phyloP scores from a whole-genome alignment of 148 eudicot species.

The Cornus kousa region DNA sequence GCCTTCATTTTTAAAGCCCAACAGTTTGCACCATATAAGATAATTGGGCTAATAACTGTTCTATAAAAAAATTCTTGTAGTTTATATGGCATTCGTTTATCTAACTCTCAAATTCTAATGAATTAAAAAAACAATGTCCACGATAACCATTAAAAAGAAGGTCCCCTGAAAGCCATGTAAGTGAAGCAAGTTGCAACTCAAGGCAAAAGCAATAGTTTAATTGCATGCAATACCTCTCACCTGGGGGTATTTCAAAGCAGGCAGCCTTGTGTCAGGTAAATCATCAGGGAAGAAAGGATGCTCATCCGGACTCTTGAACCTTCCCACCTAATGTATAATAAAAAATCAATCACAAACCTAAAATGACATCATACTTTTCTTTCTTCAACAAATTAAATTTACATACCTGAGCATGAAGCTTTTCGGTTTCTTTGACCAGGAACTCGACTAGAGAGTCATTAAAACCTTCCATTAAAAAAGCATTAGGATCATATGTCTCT shows the following conservation, averaged over 20 bases:
- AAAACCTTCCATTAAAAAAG: conserved; percentile 67
- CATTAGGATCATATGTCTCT: conserved; percentile 72
- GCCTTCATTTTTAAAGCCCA: too few species aligned
- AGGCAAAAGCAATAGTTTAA: background rate
- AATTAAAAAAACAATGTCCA: background rate
- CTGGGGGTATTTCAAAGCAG: conserved; percentile 79
- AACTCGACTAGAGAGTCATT: conserved; percentile 71
- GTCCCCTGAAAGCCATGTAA: background rate
- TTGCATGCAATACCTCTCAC: conserved; percentile 28
- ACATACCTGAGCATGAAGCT: conserved; percentile 79
- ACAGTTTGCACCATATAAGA: too few species aligned
- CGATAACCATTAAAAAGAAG: background rate
- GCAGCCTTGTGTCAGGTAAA: conserved; percentile 70
- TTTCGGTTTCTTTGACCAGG: conserved; percentile 86
- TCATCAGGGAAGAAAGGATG: conserved; percentile 87
- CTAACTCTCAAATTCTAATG: background rate
- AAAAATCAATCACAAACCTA: conserved; percentile 14
- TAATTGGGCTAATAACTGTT: too few species aligned
- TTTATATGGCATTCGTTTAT: too few species aligned
- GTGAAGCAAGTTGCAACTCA: conserved; percentile 1
- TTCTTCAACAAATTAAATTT: background rate
- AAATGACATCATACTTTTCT: background rate
- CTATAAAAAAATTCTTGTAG: too few species aligned
- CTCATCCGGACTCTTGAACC: conserved; percentile 88
- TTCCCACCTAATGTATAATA: conserved; percentile 56